These are phyloP conservation scores for Coemansia sp. DNA, from an alignment of 192 early-diverging fungal genomes.

Conservation along the genomic window DNA sequence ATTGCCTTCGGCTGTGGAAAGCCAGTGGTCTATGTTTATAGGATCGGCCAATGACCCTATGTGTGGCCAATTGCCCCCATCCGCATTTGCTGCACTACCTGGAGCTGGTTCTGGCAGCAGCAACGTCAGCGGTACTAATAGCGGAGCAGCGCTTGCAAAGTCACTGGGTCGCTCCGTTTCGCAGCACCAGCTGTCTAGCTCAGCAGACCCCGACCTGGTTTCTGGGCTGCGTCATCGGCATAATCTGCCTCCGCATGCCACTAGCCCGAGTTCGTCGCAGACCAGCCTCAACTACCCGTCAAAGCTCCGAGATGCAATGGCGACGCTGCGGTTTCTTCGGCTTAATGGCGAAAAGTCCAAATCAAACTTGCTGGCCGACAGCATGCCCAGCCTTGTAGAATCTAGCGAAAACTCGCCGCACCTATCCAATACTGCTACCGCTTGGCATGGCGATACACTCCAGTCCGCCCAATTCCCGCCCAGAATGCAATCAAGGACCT, in stretches of 20 bases:
- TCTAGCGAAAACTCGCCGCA: slow-evolving; percentile 19
- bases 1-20: slow-evolving; percentile 6
- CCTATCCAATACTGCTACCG: neutral
- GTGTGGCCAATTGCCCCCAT: slow-evolving; percentile 1
- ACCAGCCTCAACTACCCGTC: slow-evolving; percentile 47
- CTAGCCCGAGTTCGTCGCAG: slow-evolving; percentile 46
- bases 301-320: slow-evolving; percentile 53
- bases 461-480: slow-evolving; percentile 18
- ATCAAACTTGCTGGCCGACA: slow-evolving; percentile 21
- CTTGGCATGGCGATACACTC: slow-evolving; percentile 6
- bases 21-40: slow-evolving; percentile 20
- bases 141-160: slow-evolving; percentile 1
- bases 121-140: slow-evolving; percentile 3
- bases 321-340: slow-evolving; percentile 45
- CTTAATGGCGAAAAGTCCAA: slow-evolving; percentile 37
- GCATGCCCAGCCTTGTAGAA: slow-evolving; percentile 44
- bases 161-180: slow-evolving; percentile 42
- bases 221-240: slow-evolving; percentile 10
- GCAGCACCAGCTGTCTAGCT: slow-evolving; percentile 34
- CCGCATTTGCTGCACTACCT: slow-evolving; percentile 13
- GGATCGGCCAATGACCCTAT: slow-evolving; percentile 10
- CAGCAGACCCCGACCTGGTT: neutral
- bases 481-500: slow-evolving; percentile 30
- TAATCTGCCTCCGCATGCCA: slow-evolving; percentile 4
- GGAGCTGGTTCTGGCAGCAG: neutral